Conservation (phyloP, 228 moss, liverwort and hornwort species). For the Sphagnum fallax region DNA sequence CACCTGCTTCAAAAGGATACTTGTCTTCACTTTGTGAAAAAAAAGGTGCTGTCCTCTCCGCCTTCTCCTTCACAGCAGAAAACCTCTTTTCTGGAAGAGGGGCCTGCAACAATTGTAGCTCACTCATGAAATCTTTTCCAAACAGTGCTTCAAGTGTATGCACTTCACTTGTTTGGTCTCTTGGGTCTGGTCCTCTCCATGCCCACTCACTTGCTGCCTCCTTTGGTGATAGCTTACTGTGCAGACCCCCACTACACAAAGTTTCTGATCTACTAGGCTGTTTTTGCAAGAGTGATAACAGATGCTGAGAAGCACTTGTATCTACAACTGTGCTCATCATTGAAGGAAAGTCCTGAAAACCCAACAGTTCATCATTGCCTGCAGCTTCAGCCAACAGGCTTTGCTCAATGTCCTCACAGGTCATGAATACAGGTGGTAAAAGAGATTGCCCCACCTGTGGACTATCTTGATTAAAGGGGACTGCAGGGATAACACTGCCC, state of each 20-base stretch:
- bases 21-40: constrained; percentile 32
- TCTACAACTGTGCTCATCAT: constrained; percentile 27
- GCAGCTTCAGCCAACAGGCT: constrained; percentile 82
- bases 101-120: constrained; percentile 64
- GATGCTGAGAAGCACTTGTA: constrained; percentile 76
- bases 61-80: constrained; percentile 24
- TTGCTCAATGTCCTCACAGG: constrained; percentile 97
- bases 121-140: constrained; percentile 93
- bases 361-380: constrained; percentile 18
- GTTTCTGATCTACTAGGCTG: constrained; percentile 23
- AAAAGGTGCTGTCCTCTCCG: constrained; percentile 22
- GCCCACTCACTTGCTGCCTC: constrained; percentile 13
- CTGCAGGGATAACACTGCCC: not conserved
- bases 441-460: constrained; percentile 13
- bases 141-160: constrained; percentile 85
- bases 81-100: constrained; percentile 37
- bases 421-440: constrained; percentile 66
- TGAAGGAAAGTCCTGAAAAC: constrained; percentile 13
- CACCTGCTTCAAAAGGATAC: constrained; percentile 17
- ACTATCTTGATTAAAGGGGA: not conserved
- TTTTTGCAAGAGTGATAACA: constrained; percentile 81
- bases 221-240: constrained; percentile 12
- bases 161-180: constrained; percentile 34
- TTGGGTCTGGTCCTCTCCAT: constrained; percentile 25
- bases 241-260: constrained; percentile 8